phyloP scores from a whole-genome alignment of 2,329 filamentous ascomycete species.

The Xylaria sp. region DNA sequence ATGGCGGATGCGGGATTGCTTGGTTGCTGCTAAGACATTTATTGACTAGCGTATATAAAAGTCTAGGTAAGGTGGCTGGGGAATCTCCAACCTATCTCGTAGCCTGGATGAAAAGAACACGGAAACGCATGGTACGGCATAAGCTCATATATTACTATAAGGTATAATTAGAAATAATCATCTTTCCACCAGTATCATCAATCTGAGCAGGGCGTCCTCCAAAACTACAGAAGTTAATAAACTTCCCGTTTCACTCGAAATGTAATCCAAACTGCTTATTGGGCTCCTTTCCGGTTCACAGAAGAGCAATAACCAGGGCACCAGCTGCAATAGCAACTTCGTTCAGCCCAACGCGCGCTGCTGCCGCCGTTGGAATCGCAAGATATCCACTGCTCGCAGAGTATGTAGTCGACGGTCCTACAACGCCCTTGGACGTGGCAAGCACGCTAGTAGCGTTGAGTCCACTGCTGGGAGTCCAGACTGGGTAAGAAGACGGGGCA shows the following conservation, averaged over 20 bases:
- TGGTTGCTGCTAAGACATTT: conserved; percentile 6
- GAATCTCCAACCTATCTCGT: background rate
- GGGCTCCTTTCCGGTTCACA: conserved; percentile 31
- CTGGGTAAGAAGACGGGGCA: conserved; percentile 21
- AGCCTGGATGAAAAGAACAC: background rate
- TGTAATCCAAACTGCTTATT: too few species aligned
- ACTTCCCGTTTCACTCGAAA: background rate
- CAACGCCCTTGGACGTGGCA: conserved; percentile 24
- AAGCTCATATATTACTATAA: conserved; percentile 7
- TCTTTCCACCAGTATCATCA: background rate
- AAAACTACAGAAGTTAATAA: conserved; percentile 17
- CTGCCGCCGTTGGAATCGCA: conserved; percentile 40
- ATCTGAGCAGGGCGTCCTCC: background rate
- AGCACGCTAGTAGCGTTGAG: conserved; percentile 19
- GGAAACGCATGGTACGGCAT: background rate
- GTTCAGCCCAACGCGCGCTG: conserved; percentile 38
- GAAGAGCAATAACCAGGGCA: conserved; percentile 38
- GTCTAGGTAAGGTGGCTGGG: background rate
- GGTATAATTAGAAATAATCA: conserved; percentile 1
- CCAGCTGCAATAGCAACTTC: conserved; percentile 38
- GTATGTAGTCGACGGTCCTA: conserved; percentile 7
- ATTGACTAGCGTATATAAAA: background rate
- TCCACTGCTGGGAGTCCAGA: conserved; percentile 14
- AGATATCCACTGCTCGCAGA: conserved; percentile 5
- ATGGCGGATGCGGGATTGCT: background rate